Evolutionary conservation across 441 rosid genomes (phyloP).

Genomic region (Syzygium syzygioides): DNA sequence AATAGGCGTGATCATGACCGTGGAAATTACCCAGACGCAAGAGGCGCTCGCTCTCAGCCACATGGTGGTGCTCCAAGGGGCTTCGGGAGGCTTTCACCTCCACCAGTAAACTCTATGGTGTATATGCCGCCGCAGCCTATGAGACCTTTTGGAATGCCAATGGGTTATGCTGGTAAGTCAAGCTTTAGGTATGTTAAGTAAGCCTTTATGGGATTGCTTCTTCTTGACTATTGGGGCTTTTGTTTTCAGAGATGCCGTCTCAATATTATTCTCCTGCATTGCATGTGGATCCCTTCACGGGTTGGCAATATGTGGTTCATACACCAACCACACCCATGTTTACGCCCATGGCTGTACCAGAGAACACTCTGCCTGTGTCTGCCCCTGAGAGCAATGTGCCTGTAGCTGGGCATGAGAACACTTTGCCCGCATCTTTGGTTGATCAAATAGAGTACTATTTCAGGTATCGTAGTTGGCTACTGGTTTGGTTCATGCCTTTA

Average conservation of each 20-base stretch:
- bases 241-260: neutral
- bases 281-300: neutral
- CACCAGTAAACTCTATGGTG: neutral
- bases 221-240: neutral
- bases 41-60: constrained; percentile 25
- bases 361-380: neutral
- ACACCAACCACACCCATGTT: neutral
- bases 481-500: neutral
- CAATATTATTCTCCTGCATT: neutral
- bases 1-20: constrained; percentile 44
- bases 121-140: neutral
- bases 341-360: neutral
- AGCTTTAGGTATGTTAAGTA: neutral
- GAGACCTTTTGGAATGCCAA: neutral
- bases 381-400: neutral
- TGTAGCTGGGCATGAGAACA: neutral
- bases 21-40: constrained; percentile 23
- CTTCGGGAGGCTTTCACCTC: constrained; percentile 16
- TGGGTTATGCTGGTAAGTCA: neutral
- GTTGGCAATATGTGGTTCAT: neutral
- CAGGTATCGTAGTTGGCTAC: neutral
- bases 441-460: constrained; percentile 1
- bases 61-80: constrained; percentile 32
- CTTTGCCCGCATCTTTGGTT: neutral
- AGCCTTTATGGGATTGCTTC: neutral